Evolutionary conservation across 352 stramenopile species (phyloP).

Genomic region (Globisporangium splendens): DNA sequence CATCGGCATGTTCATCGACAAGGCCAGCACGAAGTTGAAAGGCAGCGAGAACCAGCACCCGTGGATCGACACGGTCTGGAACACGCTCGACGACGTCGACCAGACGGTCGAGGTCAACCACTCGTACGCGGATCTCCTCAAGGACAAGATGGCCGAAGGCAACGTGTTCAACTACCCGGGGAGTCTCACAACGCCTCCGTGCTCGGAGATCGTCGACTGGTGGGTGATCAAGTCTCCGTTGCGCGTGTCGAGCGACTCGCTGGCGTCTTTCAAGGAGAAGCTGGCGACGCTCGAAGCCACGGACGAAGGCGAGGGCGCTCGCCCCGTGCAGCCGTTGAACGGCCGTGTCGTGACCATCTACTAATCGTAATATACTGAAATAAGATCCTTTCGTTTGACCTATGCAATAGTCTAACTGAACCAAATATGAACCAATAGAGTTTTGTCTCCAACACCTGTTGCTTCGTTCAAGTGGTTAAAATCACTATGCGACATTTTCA

Average conservation of each 20-base stretch:
- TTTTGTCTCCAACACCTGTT: background rate
- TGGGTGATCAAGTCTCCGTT: slow-evolving; percentile 41
- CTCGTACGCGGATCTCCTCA: slow-evolving; percentile 14
- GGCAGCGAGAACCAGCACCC: background rate
- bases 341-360: slow-evolving; percentile 8
- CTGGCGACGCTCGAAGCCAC: slow-evolving; percentile 14
- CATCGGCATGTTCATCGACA: slow-evolving; percentile 23
- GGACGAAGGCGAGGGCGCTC: slow-evolving; percentile 9
- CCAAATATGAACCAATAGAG: background rate
- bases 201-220: slow-evolving; percentile 55
- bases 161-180: slow-evolving; percentile 66
- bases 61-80: slow-evolving; percentile 17
- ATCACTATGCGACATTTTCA: background rate
- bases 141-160: slow-evolving; percentile 11
- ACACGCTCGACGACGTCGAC: slow-evolving; percentile 10
- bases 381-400: background rate
- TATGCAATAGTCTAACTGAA: background rate
- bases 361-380: background rate
- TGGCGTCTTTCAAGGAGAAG: slow-evolving; percentile 16
- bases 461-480: background rate
- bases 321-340: slow-evolving; percentile 17
- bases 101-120: slow-evolving; percentile 11
- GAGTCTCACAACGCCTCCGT: slow-evolving; percentile 57
- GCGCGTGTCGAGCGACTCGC: background rate
- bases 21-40: background rate